Evolutionary conservation across 495 filamentous ascomycete genomes (phyloP), one percentile per base, ranked within the genome.

Genomic region (Aspergillus nanangensis): DNA sequence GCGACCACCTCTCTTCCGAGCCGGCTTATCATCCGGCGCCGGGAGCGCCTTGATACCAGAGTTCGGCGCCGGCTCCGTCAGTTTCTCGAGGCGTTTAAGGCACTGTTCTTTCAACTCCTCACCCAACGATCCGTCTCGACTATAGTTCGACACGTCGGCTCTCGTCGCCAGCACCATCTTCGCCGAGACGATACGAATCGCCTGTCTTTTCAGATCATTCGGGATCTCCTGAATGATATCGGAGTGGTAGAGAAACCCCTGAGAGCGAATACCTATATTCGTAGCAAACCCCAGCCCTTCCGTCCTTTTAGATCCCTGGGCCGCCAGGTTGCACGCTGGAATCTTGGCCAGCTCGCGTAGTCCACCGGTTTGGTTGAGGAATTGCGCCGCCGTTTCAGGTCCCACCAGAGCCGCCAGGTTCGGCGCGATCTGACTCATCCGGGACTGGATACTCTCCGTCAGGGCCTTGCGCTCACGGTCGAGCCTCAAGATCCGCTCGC

Each of bases 391-490:
- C 8, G 91, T 96, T n/a, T 95, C 77, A 2, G 92, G 90, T 34
- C 94, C 93, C 45, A 98, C 85, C 23, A 98, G 78, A 14, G 82
- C 82, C n/a, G 94, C 94, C 27, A 96, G 71, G 54, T 98, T 98
- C 8, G 93, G 93, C 9, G 94, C 93, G 56, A 96, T 96, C 37
- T 95, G 77, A 53, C 81, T 92, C 88, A 98, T 96, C 48, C 93
- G 89, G 25, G 91, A 96, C 69, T 95, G 84, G n/a, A 96, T 92
- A 57, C 92, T 97, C 54, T 93, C 84, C 3, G 90, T 96, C 38
- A 97, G 80, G 24, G 81, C 86, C 44, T 79, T 84, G 62, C 95
- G 95, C 37, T 92, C 92, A 37, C 78, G 80, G 55, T 97, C 91
- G 13, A 98, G 83, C 44, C 81, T 79, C 31, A 96, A 72, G 31